These are phyloP conservation scores for Fonsecaea erecta DNA, from an alignment of 2,329 filamentous ascomycete species.

Conservation along the genomic window DNA sequence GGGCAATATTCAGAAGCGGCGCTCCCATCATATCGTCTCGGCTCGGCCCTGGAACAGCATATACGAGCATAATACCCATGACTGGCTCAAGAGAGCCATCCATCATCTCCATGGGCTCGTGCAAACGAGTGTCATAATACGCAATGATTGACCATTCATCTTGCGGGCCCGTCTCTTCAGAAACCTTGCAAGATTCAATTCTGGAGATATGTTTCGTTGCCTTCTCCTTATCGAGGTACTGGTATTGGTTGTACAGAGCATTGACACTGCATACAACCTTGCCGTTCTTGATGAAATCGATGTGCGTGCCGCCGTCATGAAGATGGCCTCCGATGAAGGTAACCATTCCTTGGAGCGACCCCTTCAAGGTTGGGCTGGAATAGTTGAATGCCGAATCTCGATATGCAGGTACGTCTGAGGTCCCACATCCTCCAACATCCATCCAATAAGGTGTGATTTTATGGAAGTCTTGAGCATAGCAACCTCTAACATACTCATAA, in stretches of 20 bases:
- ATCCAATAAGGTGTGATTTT: conserved; percentile 19
- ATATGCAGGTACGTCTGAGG: conserved; percentile 18
- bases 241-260: conserved; percentile 11
- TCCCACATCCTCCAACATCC: conserved; percentile 19
- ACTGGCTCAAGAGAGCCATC: conserved; percentile 26
- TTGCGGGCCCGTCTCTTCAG: background rate
- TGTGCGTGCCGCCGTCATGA: conserved; percentile 26
- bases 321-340: conserved; percentile 23
- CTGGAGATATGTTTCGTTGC: conserved; percentile 20
- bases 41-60: conserved; percentile 3
- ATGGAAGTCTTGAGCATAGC: conserved; percentile 3
- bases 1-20: conserved; percentile 4
- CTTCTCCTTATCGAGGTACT: background rate
- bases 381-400: conserved; percentile 17
- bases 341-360: conserved; percentile 3
- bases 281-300: conserved; percentile 22
- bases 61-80: conserved; percentile 27
- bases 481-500: conserved; percentile 18
- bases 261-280: conserved; percentile 12
- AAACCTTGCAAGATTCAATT: conserved; percentile 13
- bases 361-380: conserved; percentile 7
- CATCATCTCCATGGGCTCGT: conserved; percentile 23
- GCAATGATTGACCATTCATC: conserved; percentile 23
- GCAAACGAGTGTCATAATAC: conserved; percentile 21
- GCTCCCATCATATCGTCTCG: background rate